These are phyloP conservation scores for Casuarina equisetifolia DNA, from an alignment of 306 rosid species.

Conservation along the genomic window DNA sequence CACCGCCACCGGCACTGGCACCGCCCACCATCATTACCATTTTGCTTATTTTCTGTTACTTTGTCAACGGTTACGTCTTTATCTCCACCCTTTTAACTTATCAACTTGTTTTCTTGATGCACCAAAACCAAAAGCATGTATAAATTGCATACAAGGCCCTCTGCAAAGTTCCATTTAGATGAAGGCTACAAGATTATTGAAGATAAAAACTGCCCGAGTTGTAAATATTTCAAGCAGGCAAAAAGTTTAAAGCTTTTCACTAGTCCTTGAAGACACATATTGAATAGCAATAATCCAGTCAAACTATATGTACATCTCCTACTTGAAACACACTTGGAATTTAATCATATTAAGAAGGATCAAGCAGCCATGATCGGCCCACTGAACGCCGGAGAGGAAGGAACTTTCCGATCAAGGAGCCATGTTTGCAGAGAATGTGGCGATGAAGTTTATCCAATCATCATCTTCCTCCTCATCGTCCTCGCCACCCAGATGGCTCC, in stretches of 20 bases:
- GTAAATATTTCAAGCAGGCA: constrained; percentile 34
- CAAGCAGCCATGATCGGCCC: neutral
- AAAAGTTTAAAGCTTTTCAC: constrained; percentile 26
- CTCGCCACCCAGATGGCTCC: constrained; percentile 57
- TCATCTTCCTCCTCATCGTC: constrained; percentile 65
- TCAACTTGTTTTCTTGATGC: neutral
- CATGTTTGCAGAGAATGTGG: constrained; percentile 58
- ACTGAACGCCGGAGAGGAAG: neutral
- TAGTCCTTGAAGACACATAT: constrained; percentile 34
- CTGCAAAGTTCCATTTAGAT: neutral
- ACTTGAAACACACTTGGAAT: constrained; percentile 30
- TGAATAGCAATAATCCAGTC: constrained; percentile 33
- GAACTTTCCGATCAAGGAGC: constrained; percentile 37
- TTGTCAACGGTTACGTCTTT: constrained; percentile 3
- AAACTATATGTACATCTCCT: constrained; percentile 39
- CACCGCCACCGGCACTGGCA: too few species aligned
- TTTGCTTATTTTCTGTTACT: neutral
- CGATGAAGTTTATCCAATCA: constrained; percentile 72
- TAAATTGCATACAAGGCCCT: neutral
- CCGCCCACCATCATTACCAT: neutral
- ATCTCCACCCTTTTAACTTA: neutral
- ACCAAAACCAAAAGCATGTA: neutral
- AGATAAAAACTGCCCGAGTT: neutral
- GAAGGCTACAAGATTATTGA: neutral
- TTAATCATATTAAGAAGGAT: constrained; percentile 18